Conservation (phyloP, 345 rosid genomes). For the Sisymbrium irio region DNA sequence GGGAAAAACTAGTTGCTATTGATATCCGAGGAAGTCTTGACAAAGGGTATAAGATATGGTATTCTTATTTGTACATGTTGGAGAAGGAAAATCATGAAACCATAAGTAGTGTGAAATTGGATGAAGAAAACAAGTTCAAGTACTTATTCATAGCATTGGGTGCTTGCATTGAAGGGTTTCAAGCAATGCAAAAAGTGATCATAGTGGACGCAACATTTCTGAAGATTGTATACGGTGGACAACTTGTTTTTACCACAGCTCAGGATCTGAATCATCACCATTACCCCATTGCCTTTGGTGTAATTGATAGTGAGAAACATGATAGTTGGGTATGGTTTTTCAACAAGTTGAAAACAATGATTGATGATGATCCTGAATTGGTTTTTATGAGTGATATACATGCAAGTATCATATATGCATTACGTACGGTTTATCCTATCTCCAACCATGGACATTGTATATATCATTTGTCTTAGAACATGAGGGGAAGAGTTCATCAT, state of each 20-base stretch:
- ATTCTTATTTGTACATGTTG: not conserved
- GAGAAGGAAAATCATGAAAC: not conserved
- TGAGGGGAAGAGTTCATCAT: not conserved
- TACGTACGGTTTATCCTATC: not conserved
- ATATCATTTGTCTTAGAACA: not conserved
- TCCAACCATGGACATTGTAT: not conserved
- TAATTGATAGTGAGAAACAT: not conserved
- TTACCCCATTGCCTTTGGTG: not conserved
- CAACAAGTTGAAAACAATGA: not conserved
- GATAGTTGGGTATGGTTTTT: not conserved
- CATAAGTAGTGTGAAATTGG: not conserved
- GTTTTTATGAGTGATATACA: not conserved
- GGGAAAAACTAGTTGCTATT: not conserved
- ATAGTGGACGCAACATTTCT: not conserved
- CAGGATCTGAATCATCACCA: not conserved
- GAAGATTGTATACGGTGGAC: no score
- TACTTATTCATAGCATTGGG: not conserved
- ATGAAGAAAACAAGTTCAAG: not conserved
- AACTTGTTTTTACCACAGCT: not conserved
- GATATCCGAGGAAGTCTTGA: not conserved
- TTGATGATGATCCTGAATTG: not conserved
- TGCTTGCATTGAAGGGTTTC: not conserved
- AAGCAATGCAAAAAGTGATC: not conserved
- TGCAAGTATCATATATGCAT: not conserved
- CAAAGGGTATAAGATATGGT: not conserved